Evolutionary conservation across 2,329 filamentous ascomycete species (phyloP).

Genomic region (Corinectria fuckeliana): DNA sequence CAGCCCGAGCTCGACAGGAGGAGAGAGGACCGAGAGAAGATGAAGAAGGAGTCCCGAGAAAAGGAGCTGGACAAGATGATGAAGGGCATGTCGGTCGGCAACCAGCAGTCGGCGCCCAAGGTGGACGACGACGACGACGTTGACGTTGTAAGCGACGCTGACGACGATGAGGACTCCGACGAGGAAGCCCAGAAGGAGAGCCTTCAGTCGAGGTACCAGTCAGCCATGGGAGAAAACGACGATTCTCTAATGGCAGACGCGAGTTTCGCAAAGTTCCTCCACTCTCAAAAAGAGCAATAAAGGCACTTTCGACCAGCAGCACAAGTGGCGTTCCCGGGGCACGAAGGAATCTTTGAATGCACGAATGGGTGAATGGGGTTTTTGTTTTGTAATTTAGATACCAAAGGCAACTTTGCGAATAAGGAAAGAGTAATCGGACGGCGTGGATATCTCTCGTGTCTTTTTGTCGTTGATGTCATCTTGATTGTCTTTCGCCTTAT

Average conservation of each 20-base stretch:
- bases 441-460: slow-evolving; percentile 13
- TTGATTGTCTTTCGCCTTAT: slow-evolving; percentile 23
- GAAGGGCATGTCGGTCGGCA: slow-evolving; percentile 78
- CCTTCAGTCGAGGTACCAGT: slow-evolving; percentile 77
- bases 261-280: slow-evolving; percentile 68
- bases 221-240: slow-evolving; percentile 69
- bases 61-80: slow-evolving; percentile 91
- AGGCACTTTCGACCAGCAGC: slow-evolving; percentile 4
- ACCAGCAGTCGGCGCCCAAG: slow-evolving; percentile 39
- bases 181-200: slow-evolving; percentile 69
- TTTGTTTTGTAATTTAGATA: slow-evolving; percentile 31
- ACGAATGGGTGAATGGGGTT: slow-evolving; percentile 16
- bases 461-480: slow-evolving; percentile 18
- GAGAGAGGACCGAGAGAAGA: slow-evolving; percentile 75
- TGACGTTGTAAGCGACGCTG: slow-evolving; percentile 63
- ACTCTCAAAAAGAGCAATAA: slow-evolving; percentile 48
- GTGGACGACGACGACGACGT: slow-evolving; percentile 55
- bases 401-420: slow-evolving; percentile 28
- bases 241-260: slow-evolving; percentile 60
- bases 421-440: slow-evolving; percentile 22
- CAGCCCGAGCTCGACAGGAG: slow-evolving; percentile 87
- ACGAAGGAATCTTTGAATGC: slow-evolving; percentile 16
- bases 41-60: slow-evolving; percentile 74
- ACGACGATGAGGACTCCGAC: slow-evolving; percentile 59
- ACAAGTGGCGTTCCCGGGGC: slow-evolving; percentile 32